Conservation (phyloP, 768 basidiomycete species). For the Postia placenta region DNA sequence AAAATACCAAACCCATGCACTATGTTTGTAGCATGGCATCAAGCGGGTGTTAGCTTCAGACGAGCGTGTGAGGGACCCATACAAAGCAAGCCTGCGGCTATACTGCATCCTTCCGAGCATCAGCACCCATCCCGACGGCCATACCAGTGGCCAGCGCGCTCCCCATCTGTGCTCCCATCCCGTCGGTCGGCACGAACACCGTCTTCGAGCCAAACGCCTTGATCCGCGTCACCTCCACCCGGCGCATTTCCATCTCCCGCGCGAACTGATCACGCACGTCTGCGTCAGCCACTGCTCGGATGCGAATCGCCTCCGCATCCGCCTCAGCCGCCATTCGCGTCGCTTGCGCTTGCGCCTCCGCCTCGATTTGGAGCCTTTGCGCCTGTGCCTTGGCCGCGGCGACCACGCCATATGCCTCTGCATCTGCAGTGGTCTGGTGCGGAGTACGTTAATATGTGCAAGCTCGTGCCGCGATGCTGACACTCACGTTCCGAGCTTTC, state of each 20-base stretch:
- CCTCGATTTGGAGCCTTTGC: constrained; percentile 58
- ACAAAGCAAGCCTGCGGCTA: too few species aligned
- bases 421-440: constrained; percentile 68
- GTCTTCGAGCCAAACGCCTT: constrained; percentile 64
- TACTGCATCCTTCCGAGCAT: background rate
- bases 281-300: constrained; percentile 59
- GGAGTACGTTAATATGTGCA: background rate
- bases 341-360: constrained; percentile 73
- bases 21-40: too few species aligned
- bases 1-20: too few species aligned
- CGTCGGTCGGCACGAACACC: constrained; percentile 65
- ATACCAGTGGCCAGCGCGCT: constrained; percentile 58
- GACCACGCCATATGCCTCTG: constrained; percentile 69
- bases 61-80: too few species aligned
- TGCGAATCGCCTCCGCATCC: constrained; percentile 61
- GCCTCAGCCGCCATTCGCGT: constrained; percentile 72
- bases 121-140: constrained; percentile 13
- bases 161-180: constrained; percentile 51
- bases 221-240: constrained; percentile 59
- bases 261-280: constrained; percentile 60
- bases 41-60: too few species aligned
- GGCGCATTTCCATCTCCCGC: constrained; percentile 67
- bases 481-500: constrained; percentile 44
- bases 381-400: constrained; percentile 73
- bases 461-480: background rate